These are phyloP conservation scores for Lactarius akahatsu DNA, from an alignment of 768 basidiomycete genomes.

Conservation along the genomic window DNA sequence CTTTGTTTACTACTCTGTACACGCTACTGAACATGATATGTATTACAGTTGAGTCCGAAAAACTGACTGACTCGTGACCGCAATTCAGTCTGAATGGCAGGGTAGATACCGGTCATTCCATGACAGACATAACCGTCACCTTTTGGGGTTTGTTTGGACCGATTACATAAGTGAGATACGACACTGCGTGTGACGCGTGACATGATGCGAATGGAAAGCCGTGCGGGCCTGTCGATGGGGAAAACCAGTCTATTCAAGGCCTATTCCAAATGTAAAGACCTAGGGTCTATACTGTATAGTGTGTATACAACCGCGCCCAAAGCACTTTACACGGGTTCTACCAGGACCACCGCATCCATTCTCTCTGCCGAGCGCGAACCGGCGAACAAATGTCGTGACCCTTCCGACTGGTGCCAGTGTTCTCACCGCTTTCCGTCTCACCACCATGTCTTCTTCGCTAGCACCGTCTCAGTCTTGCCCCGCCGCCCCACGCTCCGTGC, in stretches of 20 bases:
- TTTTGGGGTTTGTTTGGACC: too few species aligned
- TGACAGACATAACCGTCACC: neutral
- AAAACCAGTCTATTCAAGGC: neutral
- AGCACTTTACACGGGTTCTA: neutral
- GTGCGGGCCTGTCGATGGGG: too few species aligned
- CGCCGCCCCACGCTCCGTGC: neutral
- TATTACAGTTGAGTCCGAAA: slow-evolving; percentile 34
- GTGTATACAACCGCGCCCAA: neutral
- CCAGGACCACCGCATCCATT: neutral
- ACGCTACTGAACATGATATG: neutral
- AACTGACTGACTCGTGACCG: neutral
- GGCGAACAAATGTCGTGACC: neutral
- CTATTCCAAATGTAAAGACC: too few species aligned
- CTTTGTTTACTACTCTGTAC: neutral
- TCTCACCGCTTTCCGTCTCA: neutral
- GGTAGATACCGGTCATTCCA: too few species aligned
- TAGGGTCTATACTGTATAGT: neutral
- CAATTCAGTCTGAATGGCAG: too few species aligned
- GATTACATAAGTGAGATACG: too few species aligned
- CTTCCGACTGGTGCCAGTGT: neutral
- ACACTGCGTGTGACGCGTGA: too few species aligned
- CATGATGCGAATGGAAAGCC: too few species aligned
- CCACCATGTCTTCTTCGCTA: neutral
- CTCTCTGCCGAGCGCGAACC: neutral
- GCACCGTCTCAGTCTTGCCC: neutral